Evolutionary conservation across 805 yeast species (phyloP), one percentile per base, ranked within the genome.

Genomic region (Ogataea pilisensis): DNA sequence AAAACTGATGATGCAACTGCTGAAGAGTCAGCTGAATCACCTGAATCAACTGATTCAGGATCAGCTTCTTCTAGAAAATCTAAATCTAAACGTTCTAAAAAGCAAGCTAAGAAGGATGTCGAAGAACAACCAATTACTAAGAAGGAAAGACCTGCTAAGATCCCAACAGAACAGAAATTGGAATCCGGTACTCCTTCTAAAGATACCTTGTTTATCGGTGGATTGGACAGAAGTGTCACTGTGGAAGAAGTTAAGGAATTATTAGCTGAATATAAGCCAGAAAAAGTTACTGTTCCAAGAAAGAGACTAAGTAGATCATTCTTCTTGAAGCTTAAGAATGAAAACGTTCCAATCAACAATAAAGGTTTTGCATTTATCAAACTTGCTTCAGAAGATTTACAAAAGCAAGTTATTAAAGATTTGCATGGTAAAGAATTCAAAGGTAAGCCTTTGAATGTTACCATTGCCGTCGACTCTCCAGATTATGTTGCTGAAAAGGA

Each of bases 381-480:
- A 53, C 75, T 80, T 48, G 57, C 67, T 26, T 53, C 54, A 48
- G 72, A 72, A 44, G 76, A 71, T 39, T 50, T 56, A 27, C 81
- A 76, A 56, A 60, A 65, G 56, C 49, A 60, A 49, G 79, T 77
- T 14, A 66, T 86, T 45, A 78, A 71, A 28, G 76, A 78, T 54
- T 80, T 80, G 61, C 73, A 83, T 48, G 95, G 88, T 39, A 72
- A 70, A 54, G 73, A 70, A 38, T 65, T 83, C 51, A 76, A 77
- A 45, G 95, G 84, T 37, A 76, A 85, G 60, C 70, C 69, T 37
- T 65, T 89, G 43, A 65, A 73, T 34, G 87, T 84, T 44, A 82
- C 81, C 49, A 74, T 82, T 51, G 96, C 96, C 17, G 74, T 85
- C 47, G 86, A 82, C 54, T 68, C 80, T 9, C 67, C 72, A 48